Percentiles rank a stretch among this genome's conserved stretches.
Conservation (phyloP, 2,329 filamentous ascomycete genomes). For the Fusarium sp. region DNA sequence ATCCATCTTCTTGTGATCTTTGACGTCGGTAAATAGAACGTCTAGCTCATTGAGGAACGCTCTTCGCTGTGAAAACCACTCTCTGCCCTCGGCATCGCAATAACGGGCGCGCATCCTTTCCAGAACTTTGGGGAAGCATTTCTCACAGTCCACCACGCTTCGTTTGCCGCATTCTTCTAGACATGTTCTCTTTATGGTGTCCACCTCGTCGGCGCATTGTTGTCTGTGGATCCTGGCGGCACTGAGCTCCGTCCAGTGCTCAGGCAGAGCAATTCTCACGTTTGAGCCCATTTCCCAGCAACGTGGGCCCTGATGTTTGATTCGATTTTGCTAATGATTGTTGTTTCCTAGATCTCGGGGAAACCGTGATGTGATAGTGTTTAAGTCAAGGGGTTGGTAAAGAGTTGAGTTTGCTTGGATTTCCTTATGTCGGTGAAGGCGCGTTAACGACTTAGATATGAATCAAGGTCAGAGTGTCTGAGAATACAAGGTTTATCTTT, state of each 20-base stretch:
- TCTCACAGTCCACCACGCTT: slow-evolving; percentile 58
- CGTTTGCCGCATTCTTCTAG: slow-evolving; percentile 55
- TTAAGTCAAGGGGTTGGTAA: background rate
- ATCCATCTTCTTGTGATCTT: slow-evolving; percentile 54
- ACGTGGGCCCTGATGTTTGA: background rate
- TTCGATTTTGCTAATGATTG: background rate
- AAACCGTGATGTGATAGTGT: background rate
- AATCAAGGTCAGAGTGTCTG: background rate
- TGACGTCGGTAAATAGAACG: slow-evolving; percentile 60
- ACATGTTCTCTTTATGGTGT: slow-evolving; percentile 58
- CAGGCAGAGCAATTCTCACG: slow-evolving; percentile 48
- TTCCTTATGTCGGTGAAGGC: background rate
- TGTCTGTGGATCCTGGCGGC: slow-evolving; percentile 48
- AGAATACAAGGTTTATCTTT: background rate
- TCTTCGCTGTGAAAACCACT: slow-evolving; percentile 65
- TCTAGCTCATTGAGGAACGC: slow-evolving; percentile 63
- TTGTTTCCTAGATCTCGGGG: background rate
- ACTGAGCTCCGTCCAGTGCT: slow-evolving; percentile 55
- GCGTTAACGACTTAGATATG: background rate
- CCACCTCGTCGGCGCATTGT: slow-evolving; percentile 56
- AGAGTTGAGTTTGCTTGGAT: background rate
- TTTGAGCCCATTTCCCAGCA: slow-evolving; percentile 40
- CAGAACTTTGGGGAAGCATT: slow-evolving; percentile 61
- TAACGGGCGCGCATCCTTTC: slow-evolving; percentile 57
- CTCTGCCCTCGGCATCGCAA: slow-evolving; percentile 50